A percentile compares a stretch with the other conserved stretches of the same genome.
These are phyloP conservation scores for Candida odintsovae DNA, from an alignment of 805 yeast genomes.

Conservation along the genomic window DNA sequence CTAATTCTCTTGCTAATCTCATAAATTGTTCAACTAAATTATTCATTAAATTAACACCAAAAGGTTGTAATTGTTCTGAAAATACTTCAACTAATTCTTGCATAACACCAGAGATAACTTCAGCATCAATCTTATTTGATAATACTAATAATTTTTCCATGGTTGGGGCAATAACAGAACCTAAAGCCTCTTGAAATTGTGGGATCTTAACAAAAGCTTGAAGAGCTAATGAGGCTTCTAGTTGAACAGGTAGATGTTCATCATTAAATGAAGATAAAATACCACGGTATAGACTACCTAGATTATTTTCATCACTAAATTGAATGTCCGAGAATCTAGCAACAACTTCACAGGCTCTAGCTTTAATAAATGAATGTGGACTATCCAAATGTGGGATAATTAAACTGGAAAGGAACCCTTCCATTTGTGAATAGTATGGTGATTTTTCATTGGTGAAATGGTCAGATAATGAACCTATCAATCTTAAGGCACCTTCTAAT, in stretches of 20 bases:
- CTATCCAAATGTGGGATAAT: conserved; percentile 71
- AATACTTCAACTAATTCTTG: conserved; percentile 92
- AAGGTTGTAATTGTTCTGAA: conserved; percentile 86
- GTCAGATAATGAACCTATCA: conserved; percentile 68
- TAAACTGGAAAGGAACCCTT: conserved; percentile 52
- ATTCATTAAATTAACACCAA: conserved; percentile 64
- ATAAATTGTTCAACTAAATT: conserved; percentile 71
- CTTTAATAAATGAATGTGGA: conserved; percentile 60
- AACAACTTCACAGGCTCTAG: conserved; percentile 64
- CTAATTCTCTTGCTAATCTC: conserved; percentile 59
- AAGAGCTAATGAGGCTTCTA: conserved; percentile 80
- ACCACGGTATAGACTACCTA: conserved; percentile 39
- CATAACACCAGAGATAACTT: conserved; percentile 82
- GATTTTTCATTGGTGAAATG: conserved; percentile 49
- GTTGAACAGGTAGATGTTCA: conserved; percentile 61
- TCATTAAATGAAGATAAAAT: conserved; percentile 36
- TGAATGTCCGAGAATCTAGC: conserved; percentile 60
- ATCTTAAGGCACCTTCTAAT: conserved; percentile 74
- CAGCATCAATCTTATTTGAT: conserved; percentile 80
- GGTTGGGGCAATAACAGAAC: conserved; percentile 65
- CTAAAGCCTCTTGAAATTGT: conserved; percentile 62
- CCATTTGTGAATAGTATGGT: conserved; percentile 60
- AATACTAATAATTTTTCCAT: conserved; percentile 74
- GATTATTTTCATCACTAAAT: conserved; percentile 35
- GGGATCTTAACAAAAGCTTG: conserved; percentile 68